Percentiles rank a stretch among this genome's conserved stretches.
Evolutionary conservation across 805 yeast genomes (phyloP).

Genomic region (Yarrowia alimentaria): DNA sequence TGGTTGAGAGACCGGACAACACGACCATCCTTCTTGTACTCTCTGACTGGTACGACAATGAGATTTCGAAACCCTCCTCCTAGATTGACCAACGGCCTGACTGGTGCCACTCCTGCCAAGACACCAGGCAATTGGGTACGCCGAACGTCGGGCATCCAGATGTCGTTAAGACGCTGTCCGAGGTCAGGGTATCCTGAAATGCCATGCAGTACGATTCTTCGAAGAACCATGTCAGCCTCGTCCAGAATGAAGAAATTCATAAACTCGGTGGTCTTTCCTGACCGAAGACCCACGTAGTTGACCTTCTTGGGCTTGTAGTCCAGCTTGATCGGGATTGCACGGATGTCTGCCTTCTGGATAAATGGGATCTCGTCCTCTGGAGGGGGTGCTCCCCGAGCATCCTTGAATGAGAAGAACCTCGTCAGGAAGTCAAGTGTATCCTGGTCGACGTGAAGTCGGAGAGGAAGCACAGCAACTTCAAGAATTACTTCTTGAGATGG

Average conservation of each 20-base stretch:
- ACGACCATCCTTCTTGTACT: constrained; percentile 71
- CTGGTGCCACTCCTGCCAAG: constrained; percentile 79
- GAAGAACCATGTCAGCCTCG: constrained; percentile 71
- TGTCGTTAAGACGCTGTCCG: constrained; percentile 53
- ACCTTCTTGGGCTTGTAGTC: constrained; percentile 92
- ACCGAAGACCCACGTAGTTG: constrained; percentile 77
- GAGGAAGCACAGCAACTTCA: constrained; percentile 59
- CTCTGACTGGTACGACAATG: constrained; percentile 68
- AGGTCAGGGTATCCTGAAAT: constrained; percentile 68
- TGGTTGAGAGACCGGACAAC: constrained; percentile 66
- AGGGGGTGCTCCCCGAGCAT: constrained; percentile 50
- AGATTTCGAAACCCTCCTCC: constrained; percentile 76
- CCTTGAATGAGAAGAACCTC: constrained; percentile 79
- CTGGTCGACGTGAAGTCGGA: constrained; percentile 85
- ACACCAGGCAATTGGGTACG: constrained; percentile 79
- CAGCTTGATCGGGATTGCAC: constrained; percentile 56
- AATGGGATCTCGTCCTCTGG: constrained; percentile 42
- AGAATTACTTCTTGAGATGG: constrained; percentile 69
- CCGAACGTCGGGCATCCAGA: constrained; percentile 87
- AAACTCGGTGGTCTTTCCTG: constrained; percentile 84
- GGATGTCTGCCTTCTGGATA: constrained; percentile 59
- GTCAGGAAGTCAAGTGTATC: constrained; percentile 83
- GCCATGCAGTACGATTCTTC: constrained; percentile 67
- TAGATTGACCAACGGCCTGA: constrained; percentile 70
- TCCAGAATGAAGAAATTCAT: constrained; percentile 87